Base-by-base conservation (phyloP, 2,329 filamentous ascomycete genomes). In the Metarhizium humberi region DNA sequence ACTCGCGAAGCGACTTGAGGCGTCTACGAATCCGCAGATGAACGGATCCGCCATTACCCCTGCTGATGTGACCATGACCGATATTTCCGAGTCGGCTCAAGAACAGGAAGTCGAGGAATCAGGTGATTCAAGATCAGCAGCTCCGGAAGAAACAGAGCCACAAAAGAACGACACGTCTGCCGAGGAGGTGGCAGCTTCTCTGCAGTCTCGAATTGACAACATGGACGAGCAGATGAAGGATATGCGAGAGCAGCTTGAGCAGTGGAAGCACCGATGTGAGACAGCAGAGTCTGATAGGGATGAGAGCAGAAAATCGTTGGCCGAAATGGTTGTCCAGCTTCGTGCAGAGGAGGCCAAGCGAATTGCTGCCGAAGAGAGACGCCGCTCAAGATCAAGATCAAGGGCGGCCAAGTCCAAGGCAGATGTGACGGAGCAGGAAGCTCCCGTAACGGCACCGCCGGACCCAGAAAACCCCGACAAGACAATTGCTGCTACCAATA, bases 271-370 rank as follows among this genome's bases (percentile, higher is more conserved):
- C 55, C 84, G 90, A 34, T 91, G 91, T 8, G 88, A 96, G 68
- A 79, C 76, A 56, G 92, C 91, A 3, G 92, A 97, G 67, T 75
- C 80, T 8, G 91, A 96, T 63, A 82, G 86, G 49, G 83, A 86
- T 54, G 77, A 82, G 46, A 83, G 85, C 54, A 84, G 87, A 54
- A 86, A 87, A 68, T 87, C 86, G 1, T 73, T 99, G 48, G 86
- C 88, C 1, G 89, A 96, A 66, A 94, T 97, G 90, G 85, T 96
- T 13, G 78, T 89, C 62, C 86, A 87, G 61, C 87, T 96, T 55
- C 83, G 91, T 53, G 78, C 91, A 62, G 83, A 85, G 62, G 81
- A 81, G 60, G 78, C 75, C 34, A 73, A 67, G 59, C 74, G 72
- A 61, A 72, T 70, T 36, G 74, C 70, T n/a, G 71, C 71, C 3